Base-by-base conservation (phyloP, 352 stramenopile species). In the Thraustochytrium sp. region DNA sequence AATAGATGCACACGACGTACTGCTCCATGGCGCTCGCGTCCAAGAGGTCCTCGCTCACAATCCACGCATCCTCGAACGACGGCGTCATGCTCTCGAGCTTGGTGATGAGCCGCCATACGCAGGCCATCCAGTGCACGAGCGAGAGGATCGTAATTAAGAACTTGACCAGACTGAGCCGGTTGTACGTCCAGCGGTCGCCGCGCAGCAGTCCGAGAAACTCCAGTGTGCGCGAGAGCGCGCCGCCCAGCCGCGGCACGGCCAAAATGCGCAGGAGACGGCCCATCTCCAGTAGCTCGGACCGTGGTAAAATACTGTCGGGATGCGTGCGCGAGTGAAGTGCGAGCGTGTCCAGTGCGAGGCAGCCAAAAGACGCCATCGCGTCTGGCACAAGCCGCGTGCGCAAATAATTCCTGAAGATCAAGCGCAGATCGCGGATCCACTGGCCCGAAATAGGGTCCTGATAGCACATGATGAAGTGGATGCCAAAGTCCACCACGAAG, bases 1-100 rank as follows among this genome's bases (percentile, higher is more conserved):
- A 88, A 72, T 88, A 88, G 29, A 88, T 54, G 26, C 72, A 84
- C 29, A 85, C 83, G 9, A 88, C 64, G 46, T 88, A 88, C 3
- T 46, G 40, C n/a, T 64, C 38, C 59, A 48, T 61, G 51, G 85
- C 31, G 62, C 59, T 13, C 26, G 62, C 51, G 37, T 72, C 36
- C n/a, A 83, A 18, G 31, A 83, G 8, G 34, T 26, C 68, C 44
- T 80, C 68, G 1, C 37, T 9, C 1, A 80, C 40, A 26, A 80
- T 80, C 68, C 68, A 80, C 13, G 68, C 1, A 11, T 80, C 53
- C 13, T 63, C 18, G 3, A 48, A 80, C n/a, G 42, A 75, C 18
- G 31, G 0, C 51, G 37, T 42, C 31, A 5, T 21, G 42, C 53
- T 16, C 53, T 80, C 68, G 53, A 80, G 36, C 68, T 72, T 63